Percentiles rank a stretch among this genome's conserved stretches.
Evolutionary conservation across 225 moss, liverwort and hornwort genomes (phyloP).

Genomic region (Bryoerythrophyllum caledonicum): DNA sequence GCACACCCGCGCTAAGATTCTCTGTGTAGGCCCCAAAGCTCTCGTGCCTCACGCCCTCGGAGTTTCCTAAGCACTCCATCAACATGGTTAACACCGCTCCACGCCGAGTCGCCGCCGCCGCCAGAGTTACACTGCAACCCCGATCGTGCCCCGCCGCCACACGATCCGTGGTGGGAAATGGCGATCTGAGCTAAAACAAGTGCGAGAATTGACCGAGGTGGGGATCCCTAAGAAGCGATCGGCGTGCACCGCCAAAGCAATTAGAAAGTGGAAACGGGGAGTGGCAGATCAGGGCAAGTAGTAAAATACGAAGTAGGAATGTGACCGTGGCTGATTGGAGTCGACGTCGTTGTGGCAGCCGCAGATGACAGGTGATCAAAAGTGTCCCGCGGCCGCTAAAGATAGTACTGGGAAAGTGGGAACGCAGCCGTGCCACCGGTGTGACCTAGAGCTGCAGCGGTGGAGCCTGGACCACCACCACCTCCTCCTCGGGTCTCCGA

Average conservation of each 20-base stretch:
- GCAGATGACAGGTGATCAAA: slow-evolving; percentile 24
- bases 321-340: slow-evolving; percentile 7
- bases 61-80: slow-evolving; percentile 24
- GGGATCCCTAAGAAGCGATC: slow-evolving; percentile 22
- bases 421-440: not conserved
- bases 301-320: too few species aligned
- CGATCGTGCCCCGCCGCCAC: slow-evolving; percentile 9
- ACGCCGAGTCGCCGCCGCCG: slow-evolving; percentile 16
- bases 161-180: too few species aligned
- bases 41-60: slow-evolving; percentile 23
- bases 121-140: not conserved
- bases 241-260: slow-evolving; percentile 21
- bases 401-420: slow-evolving; percentile 21
- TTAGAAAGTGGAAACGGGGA: not conserved
- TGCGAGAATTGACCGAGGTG: not conserved
- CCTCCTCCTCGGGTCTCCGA: not conserved
- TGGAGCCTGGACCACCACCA: not conserved
- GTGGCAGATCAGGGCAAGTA: too few species aligned
- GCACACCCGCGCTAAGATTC: not conserved
- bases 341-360: not conserved
- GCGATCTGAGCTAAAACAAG: not conserved
- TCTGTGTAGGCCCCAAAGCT: too few species aligned
- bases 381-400: slow-evolving; percentile 19
- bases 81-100: slow-evolving; percentile 21
- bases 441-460: slow-evolving; percentile 7